Base-by-base conservation (phyloP, 345 rosid species). In the Citrus mangshanensis region DNA sequence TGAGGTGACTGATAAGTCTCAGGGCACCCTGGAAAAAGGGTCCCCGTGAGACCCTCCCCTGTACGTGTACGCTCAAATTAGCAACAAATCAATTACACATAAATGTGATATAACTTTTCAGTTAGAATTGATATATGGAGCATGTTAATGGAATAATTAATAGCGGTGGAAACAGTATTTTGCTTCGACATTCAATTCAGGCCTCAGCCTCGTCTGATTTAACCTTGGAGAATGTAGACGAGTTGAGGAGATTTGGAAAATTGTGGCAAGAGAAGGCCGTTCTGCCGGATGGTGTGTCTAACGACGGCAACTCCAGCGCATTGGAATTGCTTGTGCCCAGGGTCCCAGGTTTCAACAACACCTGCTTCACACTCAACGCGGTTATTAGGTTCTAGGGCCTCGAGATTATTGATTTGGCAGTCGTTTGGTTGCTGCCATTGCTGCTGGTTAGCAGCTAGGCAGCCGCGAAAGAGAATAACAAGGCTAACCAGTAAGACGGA, bases 1-100 rank as follows among this genome's bases (percentile, higher is more conserved):
- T 81, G 90, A 18, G 90, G 81, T 21, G 89, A 89, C 74, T 89
- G 88, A 86, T 70, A 89, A 9, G 95, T 92, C 85, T 89, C 97
- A 40, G 95, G 89, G 49, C 93, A 93, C 27, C 93, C 95, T 4
- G 97, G 86, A 61, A 89, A 60, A 71, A 86, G 72, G 35, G 70
- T 69, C 0, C 92, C 90, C 62, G 76, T 62, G 7, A 88, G 56
- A 58, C 97, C 95, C 59, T 49, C 75, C 60, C 93, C 95, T 86
- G 78, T 10, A 14, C 22, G 12, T n/a, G 62, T 58, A 7, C 35
- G 16, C 37, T 27, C 6, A 12, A 63, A 63, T 55, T 13, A 54
- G 16, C 7, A 18, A 46, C 46, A 66, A 19, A 25, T 16, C 19
- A 67, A 14, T 14, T 1, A n/a, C 28, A 38, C 30, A 5, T 6